phyloP scores from a whole-genome alignment of 805 yeast species.

The Nakazawaea ambrosiae region DNA sequence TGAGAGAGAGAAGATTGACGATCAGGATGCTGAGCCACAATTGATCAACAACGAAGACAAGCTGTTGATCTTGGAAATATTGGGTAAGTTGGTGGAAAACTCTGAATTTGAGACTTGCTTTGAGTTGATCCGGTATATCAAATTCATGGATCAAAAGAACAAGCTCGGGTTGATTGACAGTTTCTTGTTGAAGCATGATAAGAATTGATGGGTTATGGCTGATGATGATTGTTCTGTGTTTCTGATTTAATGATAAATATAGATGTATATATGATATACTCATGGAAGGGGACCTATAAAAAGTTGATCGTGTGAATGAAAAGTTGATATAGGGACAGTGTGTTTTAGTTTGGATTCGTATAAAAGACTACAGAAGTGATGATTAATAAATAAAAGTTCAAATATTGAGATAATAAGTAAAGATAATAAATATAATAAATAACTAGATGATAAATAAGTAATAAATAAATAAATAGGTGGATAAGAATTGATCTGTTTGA shows the following conservation, averaged over 20 bases:
- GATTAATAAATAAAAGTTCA: too few relatives aligned
- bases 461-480: not conserved
- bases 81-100: slow-evolving; percentile 33
- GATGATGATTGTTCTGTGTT: not conserved
- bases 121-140: slow-evolving; percentile 47
- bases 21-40: slow-evolving; percentile 21
- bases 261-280: too few relatives aligned
- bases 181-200: slow-evolving; percentile 1
- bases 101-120: slow-evolving; percentile 46
- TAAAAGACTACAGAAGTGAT: too few relatives aligned
- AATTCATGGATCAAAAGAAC: slow-evolving; percentile 30
- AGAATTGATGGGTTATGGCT: too few relatives aligned
- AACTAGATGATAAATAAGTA: slow-evolving; percentile 2
- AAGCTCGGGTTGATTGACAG: slow-evolving; percentile 5
- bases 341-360: too few relatives aligned
- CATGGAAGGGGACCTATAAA: not conserved
- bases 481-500: slow-evolving; percentile 2
- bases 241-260: not conserved
- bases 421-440: too few relatives aligned
- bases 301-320: too few relatives aligned
- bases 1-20: too few relatives aligned
- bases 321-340: too few relatives aligned
- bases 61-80: slow-evolving; percentile 33
- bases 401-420: too few relatives aligned
- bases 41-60: slow-evolving; percentile 24